These are phyloP conservation scores for Cicer pinnatifidum DNA, from an alignment of 306 rosid genomes.

Conservation along the genomic window DNA sequence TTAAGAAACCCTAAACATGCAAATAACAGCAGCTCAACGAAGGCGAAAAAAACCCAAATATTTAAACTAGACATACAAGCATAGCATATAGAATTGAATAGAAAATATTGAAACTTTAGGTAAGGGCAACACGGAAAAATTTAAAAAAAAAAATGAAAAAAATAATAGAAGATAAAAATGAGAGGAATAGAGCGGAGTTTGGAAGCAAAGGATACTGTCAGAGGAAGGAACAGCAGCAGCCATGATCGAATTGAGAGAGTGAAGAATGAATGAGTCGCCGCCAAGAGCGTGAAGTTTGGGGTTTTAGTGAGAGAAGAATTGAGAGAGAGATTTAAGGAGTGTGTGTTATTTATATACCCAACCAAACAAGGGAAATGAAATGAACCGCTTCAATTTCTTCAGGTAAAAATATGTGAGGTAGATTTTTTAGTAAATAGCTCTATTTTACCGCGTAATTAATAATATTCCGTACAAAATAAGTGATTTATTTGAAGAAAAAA, in stretches of 20 bases:
- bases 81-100: not conserved
- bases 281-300: constrained; percentile 20
- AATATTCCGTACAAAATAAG: too few species aligned
- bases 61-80: not conserved
- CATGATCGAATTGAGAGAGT: constrained; percentile 41
- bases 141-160: not conserved
- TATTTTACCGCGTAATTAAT: too few species aligned
- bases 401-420: too few species aligned
- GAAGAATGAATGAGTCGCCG: constrained; percentile 36
- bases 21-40: not conserved
- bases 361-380: not conserved
- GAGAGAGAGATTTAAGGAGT: not conserved
- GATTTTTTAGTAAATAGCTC: too few species aligned
- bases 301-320: not conserved
- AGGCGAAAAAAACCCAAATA: not conserved
- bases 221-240: constrained; percentile 43
- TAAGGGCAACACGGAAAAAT: not conserved
- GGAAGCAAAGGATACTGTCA: constrained; percentile 48
- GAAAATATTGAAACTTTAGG: constrained; percentile 30
- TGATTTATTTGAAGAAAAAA: too few species aligned
- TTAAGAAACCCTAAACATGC: constrained; percentile 15
- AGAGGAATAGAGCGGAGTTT: not conserved
- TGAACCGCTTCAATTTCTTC: too few species aligned
- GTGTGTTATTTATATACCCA: constrained; percentile 16
- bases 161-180: not conserved